A percentile compares a stretch with the other conserved stretches of the same genome.
These are phyloP conservation scores for Letharia lupina DNA, from an alignment of 495 filamentous ascomycete species.

Conservation along the genomic window DNA sequence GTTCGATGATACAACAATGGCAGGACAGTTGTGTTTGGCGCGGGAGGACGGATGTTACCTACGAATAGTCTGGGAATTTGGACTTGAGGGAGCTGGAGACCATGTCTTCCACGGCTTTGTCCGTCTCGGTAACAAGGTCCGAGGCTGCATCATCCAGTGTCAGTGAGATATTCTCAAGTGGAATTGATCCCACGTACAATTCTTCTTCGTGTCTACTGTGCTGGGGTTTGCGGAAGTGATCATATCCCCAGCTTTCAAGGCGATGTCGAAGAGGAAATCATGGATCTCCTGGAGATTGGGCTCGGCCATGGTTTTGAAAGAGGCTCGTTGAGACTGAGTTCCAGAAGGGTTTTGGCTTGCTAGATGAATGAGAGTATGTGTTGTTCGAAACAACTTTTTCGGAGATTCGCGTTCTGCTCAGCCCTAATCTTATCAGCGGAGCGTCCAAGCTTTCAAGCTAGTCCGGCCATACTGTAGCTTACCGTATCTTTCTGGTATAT, in stretches of 20 bases:
- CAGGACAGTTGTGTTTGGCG: background rate
- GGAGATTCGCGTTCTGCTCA: background rate
- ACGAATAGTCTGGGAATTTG: slow-evolving; percentile 52
- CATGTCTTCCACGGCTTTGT: slow-evolving; percentile 65
- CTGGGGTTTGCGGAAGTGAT: slow-evolving; percentile 68
- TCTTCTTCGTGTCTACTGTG: slow-evolving; percentile 68
- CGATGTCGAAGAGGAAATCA: slow-evolving; percentile 65
- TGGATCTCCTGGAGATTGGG: slow-evolving; percentile 70
- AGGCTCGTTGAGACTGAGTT: background rate
- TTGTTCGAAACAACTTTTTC: too few relatives aligned
- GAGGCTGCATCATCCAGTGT: slow-evolving; percentile 39
- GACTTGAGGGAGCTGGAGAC: slow-evolving; percentile 47
- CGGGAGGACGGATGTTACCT: slow-evolving; percentile 5
- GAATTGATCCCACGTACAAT: slow-evolving; percentile 48
- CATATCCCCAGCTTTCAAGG: slow-evolving; percentile 70
- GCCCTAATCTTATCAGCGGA: too few relatives aligned
- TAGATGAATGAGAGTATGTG: background rate
- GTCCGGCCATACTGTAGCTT: background rate
- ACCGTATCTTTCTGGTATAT: background rate
- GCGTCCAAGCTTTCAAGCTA: too few relatives aligned
- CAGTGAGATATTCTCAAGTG: background rate
- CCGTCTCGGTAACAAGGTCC: slow-evolving; percentile 75
- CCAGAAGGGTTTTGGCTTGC: background rate
- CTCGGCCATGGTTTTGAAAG: slow-evolving; percentile 1
- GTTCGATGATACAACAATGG: slow-evolving; percentile 17